Percentiles rank a stretch among this genome's conserved stretches.
These are phyloP conservation scores for Hericium coralloides DNA, from an alignment of 768 basidiomycete genomes.

Conservation along the genomic window DNA sequence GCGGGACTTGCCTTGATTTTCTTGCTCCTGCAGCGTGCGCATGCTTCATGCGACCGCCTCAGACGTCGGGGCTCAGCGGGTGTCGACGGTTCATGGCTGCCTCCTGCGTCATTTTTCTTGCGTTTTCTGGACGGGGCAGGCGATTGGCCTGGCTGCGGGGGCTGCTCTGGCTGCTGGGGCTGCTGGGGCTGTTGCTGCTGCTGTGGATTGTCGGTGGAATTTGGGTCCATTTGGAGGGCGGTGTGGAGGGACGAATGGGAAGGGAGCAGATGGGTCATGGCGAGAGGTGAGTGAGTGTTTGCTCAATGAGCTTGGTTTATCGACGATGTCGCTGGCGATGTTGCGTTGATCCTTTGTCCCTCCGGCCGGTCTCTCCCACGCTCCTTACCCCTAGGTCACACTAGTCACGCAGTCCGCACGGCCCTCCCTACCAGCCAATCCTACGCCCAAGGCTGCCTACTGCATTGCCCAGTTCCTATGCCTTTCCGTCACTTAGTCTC, in stretches of 20 bases:
- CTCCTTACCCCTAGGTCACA: neutral
- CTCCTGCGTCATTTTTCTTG: constrained; percentile 51
- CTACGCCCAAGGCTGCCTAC: no score
- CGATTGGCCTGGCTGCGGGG: constrained; percentile 25
- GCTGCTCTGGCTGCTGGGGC: constrained; percentile 26
- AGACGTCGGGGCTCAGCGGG: constrained; percentile 71
- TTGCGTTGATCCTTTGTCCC: constrained; percentile 3
- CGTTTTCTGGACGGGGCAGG: constrained; percentile 32
- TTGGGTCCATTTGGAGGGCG: constrained; percentile 62
- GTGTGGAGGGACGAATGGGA: constrained; percentile 49
- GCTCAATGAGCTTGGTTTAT: neutral
- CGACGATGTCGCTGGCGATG: constrained; percentile 3
- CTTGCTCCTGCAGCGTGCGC: constrained; percentile 89
- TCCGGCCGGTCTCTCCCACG: constrained; percentile 5
- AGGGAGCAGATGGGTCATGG: constrained; percentile 40
- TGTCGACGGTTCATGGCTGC: constrained; percentile 40
- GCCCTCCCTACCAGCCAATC: no score
- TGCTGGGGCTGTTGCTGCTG: constrained; percentile 34
- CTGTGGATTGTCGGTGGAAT: constrained; percentile 30
- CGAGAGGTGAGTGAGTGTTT: constrained; percentile 1
- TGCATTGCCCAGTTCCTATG: no score
- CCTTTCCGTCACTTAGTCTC: no score
- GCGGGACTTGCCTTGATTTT: constrained; percentile 74
- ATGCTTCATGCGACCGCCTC: constrained; percentile 85
- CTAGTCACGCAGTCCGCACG: neutral